Conservation (phyloP, 176 grass and related monocot species). For the Triticum urartu region DNA sequence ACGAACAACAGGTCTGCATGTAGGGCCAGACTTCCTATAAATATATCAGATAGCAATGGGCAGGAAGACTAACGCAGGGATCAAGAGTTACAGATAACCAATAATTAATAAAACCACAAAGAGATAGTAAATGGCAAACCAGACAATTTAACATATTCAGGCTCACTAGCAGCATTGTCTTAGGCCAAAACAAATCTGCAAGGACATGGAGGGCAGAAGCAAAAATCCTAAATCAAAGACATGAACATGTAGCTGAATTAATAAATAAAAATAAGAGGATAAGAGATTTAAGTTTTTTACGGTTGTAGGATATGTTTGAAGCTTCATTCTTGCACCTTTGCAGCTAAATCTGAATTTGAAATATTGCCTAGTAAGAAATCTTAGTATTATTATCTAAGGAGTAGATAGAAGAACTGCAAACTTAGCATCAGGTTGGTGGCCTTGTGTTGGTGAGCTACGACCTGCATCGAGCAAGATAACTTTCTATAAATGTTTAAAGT, state of each 20-base stretch:
- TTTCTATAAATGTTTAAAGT: neutral
- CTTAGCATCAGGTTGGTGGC: neutral
- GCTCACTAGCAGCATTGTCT: neutral
- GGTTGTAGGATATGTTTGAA: neutral
- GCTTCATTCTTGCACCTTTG: neutral
- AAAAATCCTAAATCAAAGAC: neutral
- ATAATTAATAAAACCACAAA: neutral
- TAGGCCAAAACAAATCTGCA: neutral
- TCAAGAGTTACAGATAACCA: neutral
- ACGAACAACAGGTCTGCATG: no score
- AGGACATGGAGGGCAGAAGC: neutral
- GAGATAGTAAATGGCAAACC: neutral
- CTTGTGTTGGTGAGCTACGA: neutral
- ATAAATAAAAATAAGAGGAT: neutral
- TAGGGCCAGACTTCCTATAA: no score
- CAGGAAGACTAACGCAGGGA: no score
- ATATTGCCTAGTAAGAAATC: neutral
- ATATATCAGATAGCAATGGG: no score
- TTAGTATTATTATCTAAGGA: neutral
- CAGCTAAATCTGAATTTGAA: constrained; percentile 1
- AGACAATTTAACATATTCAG: neutral
- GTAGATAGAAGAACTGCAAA: neutral
- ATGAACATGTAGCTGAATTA: neutral
- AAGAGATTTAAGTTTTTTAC: neutral
- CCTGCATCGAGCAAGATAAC: neutral